These are phyloP conservation scores for Cynanchum wilfordii DNA, from an alignment of 257 asterid genomes.

Conservation along the genomic window DNA sequence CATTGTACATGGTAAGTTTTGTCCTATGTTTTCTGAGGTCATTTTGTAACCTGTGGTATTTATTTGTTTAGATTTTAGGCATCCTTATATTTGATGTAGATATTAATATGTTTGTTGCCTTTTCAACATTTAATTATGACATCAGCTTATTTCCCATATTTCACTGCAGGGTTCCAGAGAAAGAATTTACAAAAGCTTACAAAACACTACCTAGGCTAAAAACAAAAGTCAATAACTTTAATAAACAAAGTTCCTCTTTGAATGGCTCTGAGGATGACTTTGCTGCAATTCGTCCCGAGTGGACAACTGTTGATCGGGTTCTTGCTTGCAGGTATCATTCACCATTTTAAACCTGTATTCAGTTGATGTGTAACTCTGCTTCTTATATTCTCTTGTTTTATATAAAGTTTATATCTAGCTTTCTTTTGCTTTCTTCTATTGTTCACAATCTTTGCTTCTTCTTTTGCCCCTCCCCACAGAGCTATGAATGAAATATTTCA, in stretches of 20 bases:
- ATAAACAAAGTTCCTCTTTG: conserved; percentile 64
- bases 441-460: neutral
- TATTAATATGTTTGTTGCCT: neutral
- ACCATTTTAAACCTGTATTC: conserved; percentile 6
- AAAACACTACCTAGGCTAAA: conserved; percentile 83
- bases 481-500: too few relatives aligned
- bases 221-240: conserved; percentile 81
- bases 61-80: neutral
- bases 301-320: conserved; percentile 94
- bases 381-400: neutral
- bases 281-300: conserved; percentile 83
- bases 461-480: neutral
- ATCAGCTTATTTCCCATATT: conserved; percentile 8
- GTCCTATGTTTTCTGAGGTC: conserved; percentile 16
- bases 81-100: neutral
- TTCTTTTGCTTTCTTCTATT: neutral
- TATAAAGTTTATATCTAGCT: neutral
- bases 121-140: neutral
- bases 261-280: conserved; percentile 68
- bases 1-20: conserved; percentile 77
- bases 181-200: conserved; percentile 74
- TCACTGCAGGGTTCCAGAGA: conserved; percentile 88
- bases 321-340: conserved; percentile 71
- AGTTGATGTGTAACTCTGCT: neutral
- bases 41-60: conserved; percentile 3